phyloP scores from a whole-genome alignment of 768 basidiomycete genomes.

The Phylloporus arenicola region DNA sequence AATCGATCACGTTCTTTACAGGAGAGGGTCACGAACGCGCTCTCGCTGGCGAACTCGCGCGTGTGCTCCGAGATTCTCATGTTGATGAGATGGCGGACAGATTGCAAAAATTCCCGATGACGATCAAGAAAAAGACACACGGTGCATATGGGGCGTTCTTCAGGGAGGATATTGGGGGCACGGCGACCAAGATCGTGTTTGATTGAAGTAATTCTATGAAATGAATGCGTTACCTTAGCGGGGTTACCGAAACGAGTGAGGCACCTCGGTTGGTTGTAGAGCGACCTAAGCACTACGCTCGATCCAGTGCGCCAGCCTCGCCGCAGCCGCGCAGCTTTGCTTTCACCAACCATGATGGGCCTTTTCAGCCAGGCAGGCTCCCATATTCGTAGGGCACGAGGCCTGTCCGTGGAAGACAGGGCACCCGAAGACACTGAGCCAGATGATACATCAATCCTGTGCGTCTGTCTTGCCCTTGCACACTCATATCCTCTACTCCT shows the following conservation, averaged over 20 bases:
- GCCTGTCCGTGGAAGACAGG: slow-evolving; percentile 58
- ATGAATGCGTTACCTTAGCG: no score
- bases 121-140: slow-evolving; percentile 95
- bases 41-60: slow-evolving; percentile 88
- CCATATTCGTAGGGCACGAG: slow-evolving; percentile 65
- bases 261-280: no score
- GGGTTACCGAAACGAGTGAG: no score
- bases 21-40: slow-evolving; percentile 81
- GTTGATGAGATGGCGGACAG: slow-evolving; percentile 59
- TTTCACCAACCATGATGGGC: slow-evolving; percentile 59
- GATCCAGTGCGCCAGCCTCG: slow-evolving; percentile 16
- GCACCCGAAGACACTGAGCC: slow-evolving; percentile 78
- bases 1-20: slow-evolving; percentile 95
- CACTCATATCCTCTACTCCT: background rate
- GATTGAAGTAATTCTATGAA: no score
- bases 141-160: slow-evolving; percentile 86
- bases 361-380: slow-evolving; percentile 67
- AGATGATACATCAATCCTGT: slow-evolving; percentile 88
- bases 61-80: slow-evolving; percentile 83
- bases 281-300: background rate
- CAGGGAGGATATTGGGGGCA: slow-evolving; percentile 53
- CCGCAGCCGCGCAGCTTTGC: slow-evolving; percentile 19
- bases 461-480: slow-evolving; percentile 35
- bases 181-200: slow-evolving; percentile 77
- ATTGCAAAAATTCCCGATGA: slow-evolving; percentile 87